Percentiles rank a stretch among this genome's conserved stretches.
phyloP scores from a whole-genome alignment of 768 basidiomycete genomes.

The Xerocomellus dryophilus region DNA sequence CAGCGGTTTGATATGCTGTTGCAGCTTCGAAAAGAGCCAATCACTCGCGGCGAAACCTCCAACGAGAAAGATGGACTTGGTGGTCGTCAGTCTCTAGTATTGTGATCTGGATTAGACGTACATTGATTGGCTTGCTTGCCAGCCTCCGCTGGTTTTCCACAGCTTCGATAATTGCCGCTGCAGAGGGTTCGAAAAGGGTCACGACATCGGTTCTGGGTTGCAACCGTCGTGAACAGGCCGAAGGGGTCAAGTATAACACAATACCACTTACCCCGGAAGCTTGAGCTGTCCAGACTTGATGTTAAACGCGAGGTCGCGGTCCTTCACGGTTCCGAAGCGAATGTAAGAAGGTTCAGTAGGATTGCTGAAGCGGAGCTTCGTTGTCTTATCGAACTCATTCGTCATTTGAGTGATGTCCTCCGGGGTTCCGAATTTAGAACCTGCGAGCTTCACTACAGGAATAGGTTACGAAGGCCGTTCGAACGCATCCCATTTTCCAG shows the following conservation, averaged over 20 bases:
- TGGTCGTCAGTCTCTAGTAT: background rate
- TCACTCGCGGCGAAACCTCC: conserved; percentile 46
- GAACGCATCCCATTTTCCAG: background rate
- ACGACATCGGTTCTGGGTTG: conserved; percentile 28
- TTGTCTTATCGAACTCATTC: conserved; percentile 44
- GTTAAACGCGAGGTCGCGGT: conserved; percentile 38
- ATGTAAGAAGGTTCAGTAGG: conserved; percentile 42
- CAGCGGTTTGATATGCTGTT: conserved; percentile 31
- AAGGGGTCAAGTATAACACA: no score
- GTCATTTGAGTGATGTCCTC: conserved; percentile 45
- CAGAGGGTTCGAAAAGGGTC: conserved; percentile 30
- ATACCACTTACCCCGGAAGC: conserved; percentile 30
- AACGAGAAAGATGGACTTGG: conserved; percentile 39
- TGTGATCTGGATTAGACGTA: conserved; percentile 9
- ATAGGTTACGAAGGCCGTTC: background rate
- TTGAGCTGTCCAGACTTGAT: conserved; percentile 50
- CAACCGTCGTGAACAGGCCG: background rate
- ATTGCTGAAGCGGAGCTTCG: conserved; percentile 45
- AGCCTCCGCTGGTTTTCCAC: conserved; percentile 25
- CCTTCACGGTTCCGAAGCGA: conserved; percentile 44
- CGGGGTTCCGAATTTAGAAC: conserved; percentile 37
- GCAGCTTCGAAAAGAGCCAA: conserved; percentile 38
- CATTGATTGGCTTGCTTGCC: conserved; percentile 23
- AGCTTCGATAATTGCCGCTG: conserved; percentile 18
- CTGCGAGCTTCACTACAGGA: conserved; percentile 37